These are phyloP conservation scores for Lagerstroemia speciosa DNA, from an alignment of 345 rosid species.

Conservation along the genomic window DNA sequence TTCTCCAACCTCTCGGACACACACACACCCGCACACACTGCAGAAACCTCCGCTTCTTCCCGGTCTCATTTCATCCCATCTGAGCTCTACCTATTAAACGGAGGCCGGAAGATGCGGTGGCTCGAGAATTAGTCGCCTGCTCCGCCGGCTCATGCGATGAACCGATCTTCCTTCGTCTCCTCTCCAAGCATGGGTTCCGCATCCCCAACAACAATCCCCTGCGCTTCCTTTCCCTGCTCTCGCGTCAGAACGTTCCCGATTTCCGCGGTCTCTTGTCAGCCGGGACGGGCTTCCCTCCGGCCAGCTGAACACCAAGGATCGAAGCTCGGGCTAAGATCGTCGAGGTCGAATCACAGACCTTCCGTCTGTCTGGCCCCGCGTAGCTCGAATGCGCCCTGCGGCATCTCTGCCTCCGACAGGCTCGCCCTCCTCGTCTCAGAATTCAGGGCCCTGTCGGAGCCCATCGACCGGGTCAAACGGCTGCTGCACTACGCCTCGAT, in stretches of 20 bases:
- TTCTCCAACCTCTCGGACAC: too few relatives aligned
- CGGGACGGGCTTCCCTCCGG: background rate
- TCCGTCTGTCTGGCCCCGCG: background rate
- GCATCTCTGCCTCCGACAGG: conserved; percentile 22
- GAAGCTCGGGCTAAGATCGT: background rate
- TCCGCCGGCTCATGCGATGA: background rate
- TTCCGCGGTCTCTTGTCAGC: background rate
- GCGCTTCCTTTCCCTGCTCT: background rate
- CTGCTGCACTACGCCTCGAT: conserved; percentile 57
- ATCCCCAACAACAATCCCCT: background rate
- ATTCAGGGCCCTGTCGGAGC: conserved; percentile 49
- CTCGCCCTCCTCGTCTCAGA: conserved; percentile 41
- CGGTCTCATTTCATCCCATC: background rate
- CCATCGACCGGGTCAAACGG: conserved; percentile 75
- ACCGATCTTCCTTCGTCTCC: background rate
- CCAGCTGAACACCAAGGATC: background rate
- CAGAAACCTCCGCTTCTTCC: background rate
- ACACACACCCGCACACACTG: background rate
- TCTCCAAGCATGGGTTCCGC: background rate
- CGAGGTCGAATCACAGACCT: background rate
- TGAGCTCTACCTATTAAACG: background rate
- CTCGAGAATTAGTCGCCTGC: background rate
- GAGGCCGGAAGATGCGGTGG: background rate
- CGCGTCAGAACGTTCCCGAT: background rate
- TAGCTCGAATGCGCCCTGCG: background rate